phyloP scores from a whole-genome alignment of 2,329 filamentous ascomycete species.

The Alternaria burnsii region DNA sequence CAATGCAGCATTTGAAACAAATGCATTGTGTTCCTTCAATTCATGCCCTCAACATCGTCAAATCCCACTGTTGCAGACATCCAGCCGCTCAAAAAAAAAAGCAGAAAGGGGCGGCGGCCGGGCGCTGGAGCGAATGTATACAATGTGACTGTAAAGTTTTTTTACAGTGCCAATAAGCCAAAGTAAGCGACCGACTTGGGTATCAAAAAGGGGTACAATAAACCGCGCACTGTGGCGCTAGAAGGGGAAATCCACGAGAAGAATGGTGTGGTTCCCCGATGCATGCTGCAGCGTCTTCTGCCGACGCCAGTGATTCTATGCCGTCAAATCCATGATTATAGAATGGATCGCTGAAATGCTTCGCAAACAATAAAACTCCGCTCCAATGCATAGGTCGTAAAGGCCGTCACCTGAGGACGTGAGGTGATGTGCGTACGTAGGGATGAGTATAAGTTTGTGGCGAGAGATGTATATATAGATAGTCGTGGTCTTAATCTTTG shows the following conservation, averaged over 20 bases:
- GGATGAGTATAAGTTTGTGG: slow-evolving; percentile 29
- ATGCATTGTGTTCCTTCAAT: slow-evolving; percentile 6
- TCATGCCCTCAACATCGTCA: slow-evolving; percentile 1
- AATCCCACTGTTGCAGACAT: slow-evolving; percentile 25
- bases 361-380: slow-evolving; percentile 46
- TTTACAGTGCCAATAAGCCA: slow-evolving; percentile 16
- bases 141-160: slow-evolving; percentile 22
- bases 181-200: slow-evolving; percentile 46
- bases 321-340: slow-evolving; percentile 19
- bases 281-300: slow-evolving; percentile 16
- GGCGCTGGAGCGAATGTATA: slow-evolving; percentile 42
- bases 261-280: slow-evolving; percentile 18
- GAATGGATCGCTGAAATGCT: slow-evolving; percentile 48
- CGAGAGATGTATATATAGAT: slow-evolving; percentile 15
- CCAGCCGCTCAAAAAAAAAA: slow-evolving; percentile 30
- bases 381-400: slow-evolving; percentile 50
- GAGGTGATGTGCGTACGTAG: slow-evolving; percentile 35
- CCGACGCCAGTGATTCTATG: slow-evolving; percentile 37
- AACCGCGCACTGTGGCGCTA: slow-evolving; percentile 26
- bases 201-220: slow-evolving; percentile 42
- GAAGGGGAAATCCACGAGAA: slow-evolving; percentile 21
- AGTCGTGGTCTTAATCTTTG: slow-evolving; percentile 30
- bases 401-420: slow-evolving; percentile 36
- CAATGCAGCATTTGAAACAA: slow-evolving; percentile 5
- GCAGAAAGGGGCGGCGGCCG: slow-evolving; percentile 28